Percentiles rank a stretch among this genome's conserved stretches.
Evolutionary conservation across 352 stramenopile genomes (phyloP).

Genomic region (Peronospora tabacina): DNA sequence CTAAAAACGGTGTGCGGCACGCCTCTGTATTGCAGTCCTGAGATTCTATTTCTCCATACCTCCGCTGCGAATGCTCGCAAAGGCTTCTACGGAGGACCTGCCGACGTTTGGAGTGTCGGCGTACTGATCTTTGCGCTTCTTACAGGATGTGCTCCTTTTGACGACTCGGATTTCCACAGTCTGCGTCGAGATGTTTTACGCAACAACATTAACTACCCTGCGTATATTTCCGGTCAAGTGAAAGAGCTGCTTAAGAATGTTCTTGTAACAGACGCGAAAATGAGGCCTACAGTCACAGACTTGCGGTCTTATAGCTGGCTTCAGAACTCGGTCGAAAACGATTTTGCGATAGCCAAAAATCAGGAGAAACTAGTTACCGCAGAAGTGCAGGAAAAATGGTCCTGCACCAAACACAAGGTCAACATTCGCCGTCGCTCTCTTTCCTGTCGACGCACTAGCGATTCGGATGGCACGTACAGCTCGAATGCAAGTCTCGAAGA

Average conservation of each 20-base stretch:
- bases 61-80: conserved; percentile 15
- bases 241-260: conserved; percentile 62
- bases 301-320: conserved; percentile 62
- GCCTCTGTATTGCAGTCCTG: conserved; percentile 74
- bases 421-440: conserved; percentile 34
- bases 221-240: conserved; percentile 48
- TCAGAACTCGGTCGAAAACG: conserved; percentile 11
- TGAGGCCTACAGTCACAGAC: conserved; percentile 53
- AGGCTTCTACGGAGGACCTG: conserved; percentile 52
- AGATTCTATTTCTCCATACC: conserved; percentile 60
- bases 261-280: conserved; percentile 49
- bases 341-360: conserved; percentile 9
- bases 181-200: conserved; percentile 60
- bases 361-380: conserved; percentile 8
- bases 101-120: conserved; percentile 72
- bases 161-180: conserved; percentile 63
- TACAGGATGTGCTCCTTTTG: conserved; percentile 71
- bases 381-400: conserved; percentile 13
- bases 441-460: conserved; percentile 33
- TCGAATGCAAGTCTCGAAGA: conserved; percentile 56
- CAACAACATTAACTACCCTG: conserved; percentile 60
- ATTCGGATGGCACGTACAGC: conserved; percentile 47
- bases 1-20: conserved; percentile 74
- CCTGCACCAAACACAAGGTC: conserved; percentile 19
- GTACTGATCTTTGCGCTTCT: conserved; percentile 79